Base-by-base conservation (phyloP, 352 stramenopile species). In the Pseudoperonospora humuli region DNA sequence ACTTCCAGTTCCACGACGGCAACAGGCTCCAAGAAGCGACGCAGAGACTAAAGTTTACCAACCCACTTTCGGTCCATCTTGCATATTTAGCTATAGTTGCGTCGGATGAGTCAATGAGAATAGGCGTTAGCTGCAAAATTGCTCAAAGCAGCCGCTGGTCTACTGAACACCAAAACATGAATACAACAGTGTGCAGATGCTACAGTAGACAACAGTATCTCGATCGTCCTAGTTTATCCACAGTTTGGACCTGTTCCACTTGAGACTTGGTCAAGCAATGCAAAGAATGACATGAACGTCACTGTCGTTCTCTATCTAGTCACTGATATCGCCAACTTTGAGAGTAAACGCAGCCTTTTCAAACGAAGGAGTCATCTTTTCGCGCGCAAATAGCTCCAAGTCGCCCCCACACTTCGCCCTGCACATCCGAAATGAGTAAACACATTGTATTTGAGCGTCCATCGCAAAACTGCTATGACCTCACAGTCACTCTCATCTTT, bases 281-380 rank as follows among this genome's bases (percentile, higher is more conserved):
- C 96, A 79, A 43, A 98, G 87, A 42, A 99, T 98, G 39, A 99
- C 83, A 75, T 99, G 96, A 48, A 97, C 81, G 36, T 95, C 96
- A 48, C 82, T 97, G 55, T 98, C 95, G 35, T 84, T 97, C 46
- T 96, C 91, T 19, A 98, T 87, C 51, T 98, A 91, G 4, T 81
- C 84, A 43, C 83, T 97, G 46, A 98, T 80, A 57, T 98, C 79
- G 26, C 86, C 89, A 14, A 97, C 78, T 44, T 93, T 76, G 27
- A 99, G 78, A 27, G 61, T 73, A 50, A 97, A 98, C 26, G 86
- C 73, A 20, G 83, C 87, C 20, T 91, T 74, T 53, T 97, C 89
- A 57, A 97, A 97, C 10, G 84, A 64, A 40, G 82, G 76, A 44
- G 92, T 93, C 91, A 97, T 97, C 67, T 95, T 95, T 29, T 88